Base-by-base conservation (phyloP, 305 asterid species). In the Solanum aculeatissimum region DNA sequence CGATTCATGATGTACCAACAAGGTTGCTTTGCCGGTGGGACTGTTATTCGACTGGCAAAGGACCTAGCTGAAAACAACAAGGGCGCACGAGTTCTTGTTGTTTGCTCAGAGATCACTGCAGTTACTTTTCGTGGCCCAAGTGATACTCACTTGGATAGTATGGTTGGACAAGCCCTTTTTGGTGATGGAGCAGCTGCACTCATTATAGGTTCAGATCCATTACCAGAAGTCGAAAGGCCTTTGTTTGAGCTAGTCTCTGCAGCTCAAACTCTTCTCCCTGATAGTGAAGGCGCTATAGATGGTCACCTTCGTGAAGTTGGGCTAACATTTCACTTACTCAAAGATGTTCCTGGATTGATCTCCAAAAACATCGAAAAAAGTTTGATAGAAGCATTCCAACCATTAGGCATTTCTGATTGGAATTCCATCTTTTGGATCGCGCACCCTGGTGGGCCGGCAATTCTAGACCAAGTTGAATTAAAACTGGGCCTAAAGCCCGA, bases 1-100 rank as follows among this genome's bases (percentile, higher is more conserved):
- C 90, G 97, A 8, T 55, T 90, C 91, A 93, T 92, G 97, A 89
- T 93, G 93, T 93, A 92, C 90, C 93, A 92, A 84, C 95, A 93
- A 77, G 97, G 94, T 62, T 93, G 94, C 88, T 92, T 87, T 81
- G 95, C 94, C 47, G 95, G 95, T 13, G 97, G 94, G 57, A 90
- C 94, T 0, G 95, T 91, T 42, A 89, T 93, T 29, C 91, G 94
- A 14, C 70, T 93, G 84, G 95, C 97, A 81, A 93, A 93, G 84
- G 97, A 93, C 19, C 45, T 93, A 2, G 95, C 94, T 0, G 94
- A 93, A 89, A 93, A 93, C 89, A 93, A 93, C 85, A 87, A 86
- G 62, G 92, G 89, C 1, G 93, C 97, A 1, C 77, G 94, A 12
- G 93, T 93, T 15, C 83, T 93, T 8, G 93, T 91, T 15, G 97